Evolutionary conservation across 2,329 filamentous ascomycete genomes (phyloP), one percentile per base, ranked within the genome.

Genomic region (Claviceps sp.): DNA sequence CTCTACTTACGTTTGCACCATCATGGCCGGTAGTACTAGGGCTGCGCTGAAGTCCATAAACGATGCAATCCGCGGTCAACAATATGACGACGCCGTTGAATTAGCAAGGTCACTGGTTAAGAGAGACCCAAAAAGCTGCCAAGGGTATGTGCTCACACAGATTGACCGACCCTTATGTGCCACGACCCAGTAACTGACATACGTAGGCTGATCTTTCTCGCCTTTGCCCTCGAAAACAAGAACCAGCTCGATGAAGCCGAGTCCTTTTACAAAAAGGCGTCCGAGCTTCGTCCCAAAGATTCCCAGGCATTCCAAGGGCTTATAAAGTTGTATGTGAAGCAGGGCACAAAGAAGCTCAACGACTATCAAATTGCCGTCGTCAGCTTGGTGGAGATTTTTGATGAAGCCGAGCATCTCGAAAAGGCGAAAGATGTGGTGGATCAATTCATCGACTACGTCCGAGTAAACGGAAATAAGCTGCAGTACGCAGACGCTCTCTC

Each of bases 261-360:
- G 59, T 78, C 76, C 37, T 80, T 83, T 1, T 97, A 97, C 66
- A 73, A 77, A 42, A 74, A 78, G 37, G 93, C 91, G 1, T 79
- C 85, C 5, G 73, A 75, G 20, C 72, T 88, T 55, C 90, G 88
- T 57, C 79, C 83, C 1, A 73, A 79, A 18, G 89, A 96, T 59
- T 72, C 81, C n/a, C 86, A 91, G 61, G 86, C 86, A 58, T 97
- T 88, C 88, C 86, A 95, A 64, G 93, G 93, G 1, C 73, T 98
- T 46, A 78, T 93, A 65, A 86, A 84, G 61, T 69, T 97, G 34
- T 96, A 88, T 64, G 88, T 95, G 68, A 85, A 81, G 60, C 85
- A 89, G 62, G 83, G 80, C 16, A 67, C 72, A 34, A 75, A 77
- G 51, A 86, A 84, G 60, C 70, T 97, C 14, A 75, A 79, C 51